A percentile compares a stretch with the other conserved stretches of the same genome.
Conservation (phyloP, 2,329 filamentous ascomycete species). For the Fusarium torreyae region DNA sequence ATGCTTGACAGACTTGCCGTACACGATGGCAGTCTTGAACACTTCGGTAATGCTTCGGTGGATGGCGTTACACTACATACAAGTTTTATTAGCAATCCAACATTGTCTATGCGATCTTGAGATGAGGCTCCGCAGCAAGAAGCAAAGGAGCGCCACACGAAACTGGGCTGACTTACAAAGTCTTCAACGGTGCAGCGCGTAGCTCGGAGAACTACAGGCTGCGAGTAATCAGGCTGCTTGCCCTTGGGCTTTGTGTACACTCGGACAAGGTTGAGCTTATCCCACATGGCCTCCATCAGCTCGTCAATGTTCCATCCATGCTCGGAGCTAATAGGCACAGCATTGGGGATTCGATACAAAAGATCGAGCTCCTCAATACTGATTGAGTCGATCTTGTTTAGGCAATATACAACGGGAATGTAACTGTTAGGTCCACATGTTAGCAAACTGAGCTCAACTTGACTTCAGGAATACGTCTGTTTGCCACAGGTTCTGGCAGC, state of each 20-base stretch:
- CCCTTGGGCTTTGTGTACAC: slow-evolving; percentile 99
- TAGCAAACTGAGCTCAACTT: slow-evolving; percentile 25
- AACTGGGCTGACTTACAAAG: slow-evolving; percentile 78
- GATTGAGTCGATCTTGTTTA: slow-evolving; percentile 99
- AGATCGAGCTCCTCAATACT: slow-evolving; percentile 97
- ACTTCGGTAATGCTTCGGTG: slow-evolving; percentile 96
- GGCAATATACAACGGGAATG: slow-evolving; percentile 98
- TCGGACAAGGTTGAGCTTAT: slow-evolving; percentile 90
- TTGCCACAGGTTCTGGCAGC: slow-evolving; percentile 14
- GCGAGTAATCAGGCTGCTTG: slow-evolving; percentile 90
- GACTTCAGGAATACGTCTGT: slow-evolving; percentile 1
- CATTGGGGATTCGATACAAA: slow-evolving; percentile 96
- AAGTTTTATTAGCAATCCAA: slow-evolving; percentile 56
- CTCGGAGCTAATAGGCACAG: slow-evolving; percentile 96
- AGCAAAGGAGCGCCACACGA: slow-evolving; percentile 10
- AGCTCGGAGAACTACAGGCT: slow-evolving; percentile 89
- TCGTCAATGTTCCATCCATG: slow-evolving; percentile 99
- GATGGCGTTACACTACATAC: slow-evolving; percentile 88
- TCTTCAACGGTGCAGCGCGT: slow-evolving; percentile 93
- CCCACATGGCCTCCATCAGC: slow-evolving; percentile 98
- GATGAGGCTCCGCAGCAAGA: slow-evolving; percentile 26
- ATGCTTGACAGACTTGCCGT: slow-evolving; percentile 98
- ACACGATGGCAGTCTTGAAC: slow-evolving; percentile 96
- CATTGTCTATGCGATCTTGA: slow-evolving; percentile 23
- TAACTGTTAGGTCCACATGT: slow-evolving; percentile 71